Evolutionary conservation across 169 alveolate species (phyloP).

Genomic region (Amoebophrya sp.): DNA sequence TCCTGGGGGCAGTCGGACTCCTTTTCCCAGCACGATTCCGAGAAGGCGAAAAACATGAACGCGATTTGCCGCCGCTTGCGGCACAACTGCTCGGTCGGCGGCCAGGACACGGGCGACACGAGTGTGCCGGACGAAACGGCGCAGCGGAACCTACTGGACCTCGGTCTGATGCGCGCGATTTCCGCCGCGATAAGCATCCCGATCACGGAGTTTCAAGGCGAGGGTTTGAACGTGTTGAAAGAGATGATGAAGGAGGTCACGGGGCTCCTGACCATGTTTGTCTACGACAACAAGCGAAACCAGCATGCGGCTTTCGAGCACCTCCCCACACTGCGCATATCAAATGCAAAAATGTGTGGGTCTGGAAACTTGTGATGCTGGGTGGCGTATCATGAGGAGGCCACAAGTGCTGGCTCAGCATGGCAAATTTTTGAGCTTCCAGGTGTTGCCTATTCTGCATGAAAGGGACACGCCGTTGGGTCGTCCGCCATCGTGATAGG

Average conservation of each 20-base stretch:
- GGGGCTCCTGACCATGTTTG: neutral
- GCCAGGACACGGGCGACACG: neutral
- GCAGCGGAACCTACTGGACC: neutral
- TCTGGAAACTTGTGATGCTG: too few relatives aligned
- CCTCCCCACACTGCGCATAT: slow-evolving; percentile 12
- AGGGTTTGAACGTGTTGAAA: neutral
- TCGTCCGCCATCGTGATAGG: too few relatives aligned
- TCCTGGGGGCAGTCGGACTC: neutral
- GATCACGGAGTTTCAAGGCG: neutral
- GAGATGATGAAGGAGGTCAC: neutral
- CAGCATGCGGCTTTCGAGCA: neutral
- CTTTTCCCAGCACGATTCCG: neutral
- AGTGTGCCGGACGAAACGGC: neutral
- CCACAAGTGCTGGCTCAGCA: too few relatives aligned
- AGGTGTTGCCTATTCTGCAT: too few relatives aligned
- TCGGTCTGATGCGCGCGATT: neutral
- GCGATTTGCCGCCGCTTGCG: neutral
- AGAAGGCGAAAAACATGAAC: neutral
- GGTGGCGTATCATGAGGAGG: too few relatives aligned
- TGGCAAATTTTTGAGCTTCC: too few relatives aligned
- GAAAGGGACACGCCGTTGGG: too few relatives aligned
- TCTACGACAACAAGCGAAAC: neutral
- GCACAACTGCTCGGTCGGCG: neutral
- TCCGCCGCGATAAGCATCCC: neutral
- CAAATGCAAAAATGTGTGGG: too few relatives aligned